These are phyloP conservation scores for Ambrosia hybrid DNA, from an alignment of 140 eudicot genomes.

Conservation along the genomic window DNA sequence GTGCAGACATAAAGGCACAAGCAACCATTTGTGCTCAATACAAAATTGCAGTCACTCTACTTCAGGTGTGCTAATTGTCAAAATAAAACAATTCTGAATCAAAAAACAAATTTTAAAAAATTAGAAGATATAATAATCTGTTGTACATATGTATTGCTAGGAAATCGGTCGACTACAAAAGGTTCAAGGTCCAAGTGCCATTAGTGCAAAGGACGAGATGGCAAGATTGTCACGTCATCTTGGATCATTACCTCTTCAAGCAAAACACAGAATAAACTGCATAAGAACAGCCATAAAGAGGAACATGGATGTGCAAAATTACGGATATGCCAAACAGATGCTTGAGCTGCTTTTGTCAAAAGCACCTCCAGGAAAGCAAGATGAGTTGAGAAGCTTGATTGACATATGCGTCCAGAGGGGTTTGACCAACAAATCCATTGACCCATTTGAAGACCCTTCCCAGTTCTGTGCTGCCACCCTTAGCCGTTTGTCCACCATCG, in stretches of 20 bases:
- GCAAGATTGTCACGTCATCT: slow-evolving; percentile 79
- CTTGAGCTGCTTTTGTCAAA: slow-evolving; percentile 81
- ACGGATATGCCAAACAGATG: slow-evolving; percentile 68
- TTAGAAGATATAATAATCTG: background rate
- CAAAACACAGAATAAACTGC: slow-evolving; percentile 47
- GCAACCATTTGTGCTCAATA: slow-evolving; percentile 99
- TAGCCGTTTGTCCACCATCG: slow-evolving; percentile 39
- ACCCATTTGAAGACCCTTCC: slow-evolving; percentile 96
- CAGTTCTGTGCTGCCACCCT: slow-evolving; percentile 81
- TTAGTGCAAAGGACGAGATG: slow-evolving; percentile 88
- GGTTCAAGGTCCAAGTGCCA: slow-evolving; percentile 88
- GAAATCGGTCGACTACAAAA: slow-evolving; percentile 88
- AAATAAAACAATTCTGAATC: too few relatives aligned
- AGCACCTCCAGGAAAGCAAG: slow-evolving; percentile 95
- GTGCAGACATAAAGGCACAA: slow-evolving; percentile 87
- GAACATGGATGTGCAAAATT: background rate
- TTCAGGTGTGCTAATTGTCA: slow-evolving; percentile 46
- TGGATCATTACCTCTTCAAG: slow-evolving; percentile 93
- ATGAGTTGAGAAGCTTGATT: slow-evolving; percentile 79
- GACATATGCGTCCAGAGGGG: slow-evolving; percentile 96
- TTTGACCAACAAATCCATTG: slow-evolving; percentile 80
- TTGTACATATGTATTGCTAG: slow-evolving; percentile 23
- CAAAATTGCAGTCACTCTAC: slow-evolving; percentile 87
- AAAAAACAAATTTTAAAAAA: background rate
- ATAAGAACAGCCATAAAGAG: background rate